These are phyloP conservation scores for Sapria himalayana DNA, from an alignment of 345 rosid species.

Conservation along the genomic window DNA sequence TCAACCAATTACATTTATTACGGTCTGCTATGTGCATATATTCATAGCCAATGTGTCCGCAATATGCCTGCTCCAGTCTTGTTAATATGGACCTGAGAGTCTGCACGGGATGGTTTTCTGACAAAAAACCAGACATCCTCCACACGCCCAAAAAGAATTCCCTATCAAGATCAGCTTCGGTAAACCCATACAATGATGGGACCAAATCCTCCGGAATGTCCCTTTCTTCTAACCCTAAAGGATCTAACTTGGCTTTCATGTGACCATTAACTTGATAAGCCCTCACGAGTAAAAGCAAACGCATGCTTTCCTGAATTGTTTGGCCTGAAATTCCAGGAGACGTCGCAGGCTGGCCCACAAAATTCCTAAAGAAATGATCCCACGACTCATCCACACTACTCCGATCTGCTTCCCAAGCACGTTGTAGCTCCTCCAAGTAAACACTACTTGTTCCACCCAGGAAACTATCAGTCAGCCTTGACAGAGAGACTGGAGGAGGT, in stretches of 20 bases:
- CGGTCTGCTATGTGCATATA: constrained; percentile 79
- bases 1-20: constrained; percentile 63
- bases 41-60: constrained; percentile 65
- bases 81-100: constrained; percentile 53
- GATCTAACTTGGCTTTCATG: constrained; percentile 68
- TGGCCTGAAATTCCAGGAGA: constrained; percentile 67
- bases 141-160: constrained; percentile 72
- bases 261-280: constrained; percentile 83
- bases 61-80: constrained; percentile 69
- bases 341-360: constrained; percentile 58
- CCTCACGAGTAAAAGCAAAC: constrained; percentile 46
- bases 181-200: constrained; percentile 42
- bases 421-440: constrained; percentile 57
- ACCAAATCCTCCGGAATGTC: constrained; percentile 53
- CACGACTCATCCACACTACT: constrained; percentile 63
- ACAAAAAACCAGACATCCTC: constrained; percentile 60
- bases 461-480: constrained; percentile 58
- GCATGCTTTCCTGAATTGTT: constrained; percentile 82
- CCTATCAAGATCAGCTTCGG: constrained; percentile 54
- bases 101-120: constrained; percentile 75
- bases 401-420: constrained; percentile 70
- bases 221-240: constrained; percentile 44
- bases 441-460: constrained; percentile 66
- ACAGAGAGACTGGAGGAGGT: constrained; percentile 60
- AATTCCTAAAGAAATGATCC: constrained; percentile 67